Percentiles rank a stretch among this genome's conserved stretches.
phyloP scores from a whole-genome alignment of 1,139 yeast species.

The Blastobotrys petasosporus region DNA sequence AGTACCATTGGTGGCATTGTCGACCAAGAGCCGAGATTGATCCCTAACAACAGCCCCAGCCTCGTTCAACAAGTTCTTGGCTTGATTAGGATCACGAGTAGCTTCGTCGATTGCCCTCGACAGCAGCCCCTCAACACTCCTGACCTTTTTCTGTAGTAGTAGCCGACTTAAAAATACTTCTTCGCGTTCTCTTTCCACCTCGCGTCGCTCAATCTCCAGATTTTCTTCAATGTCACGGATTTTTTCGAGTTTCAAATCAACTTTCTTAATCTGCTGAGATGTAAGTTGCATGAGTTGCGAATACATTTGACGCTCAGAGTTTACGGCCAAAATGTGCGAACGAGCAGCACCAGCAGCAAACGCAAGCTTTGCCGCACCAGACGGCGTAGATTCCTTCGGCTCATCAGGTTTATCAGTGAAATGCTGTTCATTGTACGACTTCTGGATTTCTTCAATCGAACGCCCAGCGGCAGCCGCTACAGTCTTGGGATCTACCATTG shows the following conservation, averaged over 20 bases:
- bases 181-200: constrained; percentile 70
- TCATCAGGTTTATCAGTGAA: constrained; percentile 14
- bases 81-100: constrained; percentile 17
- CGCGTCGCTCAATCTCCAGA: constrained; percentile 71
- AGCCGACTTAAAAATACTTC: constrained; percentile 74
- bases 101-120: constrained; percentile 42
- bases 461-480: constrained; percentile 63
- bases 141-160: constrained; percentile 59
- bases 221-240: constrained; percentile 69
- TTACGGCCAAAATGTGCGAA: constrained; percentile 73
- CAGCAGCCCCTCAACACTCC: constrained; percentile 47
- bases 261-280: constrained; percentile 64
- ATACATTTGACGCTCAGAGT: constrained; percentile 66
- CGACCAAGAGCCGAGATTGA: constrained; percentile 18
- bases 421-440: constrained; percentile 11
- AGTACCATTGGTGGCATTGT: constrained; percentile 12
- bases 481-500: constrained; percentile 83
- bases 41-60: constrained; percentile 24
- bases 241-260: constrained; percentile 69
- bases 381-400: constrained; percentile 12
- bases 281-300: constrained; percentile 53
- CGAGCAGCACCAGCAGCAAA: constrained; percentile 61
- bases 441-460: constrained; percentile 38
- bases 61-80: constrained; percentile 19
- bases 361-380: constrained; percentile 22